These are phyloP conservation scores for Stagonosporopsis cucurbitacearum DNA, from an alignment of 2,329 filamentous ascomycete species.

Conservation along the genomic window DNA sequence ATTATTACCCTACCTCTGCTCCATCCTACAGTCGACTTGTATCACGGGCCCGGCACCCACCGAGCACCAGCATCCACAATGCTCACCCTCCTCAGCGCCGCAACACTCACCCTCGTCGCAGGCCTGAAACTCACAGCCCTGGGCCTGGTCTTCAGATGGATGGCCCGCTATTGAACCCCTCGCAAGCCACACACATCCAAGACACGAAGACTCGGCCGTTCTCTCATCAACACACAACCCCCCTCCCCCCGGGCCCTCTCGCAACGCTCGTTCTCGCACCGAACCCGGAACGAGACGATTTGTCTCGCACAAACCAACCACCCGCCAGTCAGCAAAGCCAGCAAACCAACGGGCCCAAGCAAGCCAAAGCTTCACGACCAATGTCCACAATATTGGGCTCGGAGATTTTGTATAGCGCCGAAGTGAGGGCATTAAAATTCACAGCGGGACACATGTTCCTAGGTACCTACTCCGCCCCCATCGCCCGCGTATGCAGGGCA, in stretches of 20 bases:
- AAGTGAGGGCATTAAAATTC: not conserved
- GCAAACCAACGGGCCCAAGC: too few species aligned
- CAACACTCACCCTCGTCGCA: slow-evolving; percentile 32
- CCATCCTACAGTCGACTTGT: not conserved
- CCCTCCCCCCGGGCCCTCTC: not conserved
- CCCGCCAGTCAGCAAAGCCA: too few species aligned
- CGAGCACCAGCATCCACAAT: not conserved
- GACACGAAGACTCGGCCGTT: too few species aligned
- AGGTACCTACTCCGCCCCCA: too few species aligned
- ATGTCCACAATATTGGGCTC: slow-evolving; percentile 10
- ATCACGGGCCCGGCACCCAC: not conserved
- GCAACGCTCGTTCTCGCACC: not conserved
- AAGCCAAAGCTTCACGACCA: not conserved
- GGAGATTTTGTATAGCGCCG: slow-evolving; percentile 11
- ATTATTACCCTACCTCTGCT: not conserved
- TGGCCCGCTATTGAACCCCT: slow-evolving; percentile 27
- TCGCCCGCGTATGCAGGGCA: too few species aligned
- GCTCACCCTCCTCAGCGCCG: slow-evolving; percentile 16
- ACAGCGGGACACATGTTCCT: slow-evolving; percentile 3
- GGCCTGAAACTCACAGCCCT: slow-evolving; percentile 42
- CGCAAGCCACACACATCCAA: not conserved
- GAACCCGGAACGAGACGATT: too few species aligned
- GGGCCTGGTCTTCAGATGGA: slow-evolving; percentile 37
- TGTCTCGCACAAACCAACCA: too few species aligned
- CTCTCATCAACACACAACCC: not conserved